Evolutionary conservation across 139 green algal species (phyloP).

Genomic region (Limnomonas spitsbergensis): DNA sequence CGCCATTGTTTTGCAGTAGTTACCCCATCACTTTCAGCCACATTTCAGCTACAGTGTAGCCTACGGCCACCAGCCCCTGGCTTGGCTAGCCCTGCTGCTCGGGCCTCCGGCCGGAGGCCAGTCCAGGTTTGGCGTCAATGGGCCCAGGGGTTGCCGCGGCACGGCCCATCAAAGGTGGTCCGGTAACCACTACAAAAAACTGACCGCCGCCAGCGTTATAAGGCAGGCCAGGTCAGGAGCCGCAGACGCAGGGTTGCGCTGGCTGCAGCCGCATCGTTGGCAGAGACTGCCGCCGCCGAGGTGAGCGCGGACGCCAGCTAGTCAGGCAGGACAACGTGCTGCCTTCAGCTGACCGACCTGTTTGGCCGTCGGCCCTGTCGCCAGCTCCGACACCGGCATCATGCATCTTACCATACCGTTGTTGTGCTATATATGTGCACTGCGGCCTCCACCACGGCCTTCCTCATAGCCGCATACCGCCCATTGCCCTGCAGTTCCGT

Average conservation of each 20-base stretch:
- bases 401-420: background rate
- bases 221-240: slow-evolving; percentile 5
- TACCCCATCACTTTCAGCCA: too few relatives aligned
- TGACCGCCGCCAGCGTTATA: slow-evolving; percentile 22
- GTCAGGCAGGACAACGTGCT: slow-evolving; percentile 29
- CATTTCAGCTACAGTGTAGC: too few relatives aligned
- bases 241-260: slow-evolving; percentile 1
- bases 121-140: too few relatives aligned
- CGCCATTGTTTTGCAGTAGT: too few relatives aligned
- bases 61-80: too few relatives aligned
- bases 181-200: too few relatives aligned
- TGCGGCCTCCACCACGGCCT: background rate
- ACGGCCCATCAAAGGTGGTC: too few relatives aligned
- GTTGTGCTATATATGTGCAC: background rate
- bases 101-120: too few relatives aligned
- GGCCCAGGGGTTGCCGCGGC: too few relatives aligned
- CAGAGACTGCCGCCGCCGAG: background rate
- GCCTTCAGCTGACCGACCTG: slow-evolving; percentile 3
- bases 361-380: background rate
- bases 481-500: background rate
- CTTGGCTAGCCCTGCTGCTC: too few relatives aligned
- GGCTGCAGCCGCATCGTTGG: background rate
- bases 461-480: background rate
- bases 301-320: slow-evolving; percentile 10
- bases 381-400: background rate